These are phyloP conservation scores for Collybiopsis confluens DNA, from an alignment of 768 basidiomycete species.

Conservation along the genomic window DNA sequence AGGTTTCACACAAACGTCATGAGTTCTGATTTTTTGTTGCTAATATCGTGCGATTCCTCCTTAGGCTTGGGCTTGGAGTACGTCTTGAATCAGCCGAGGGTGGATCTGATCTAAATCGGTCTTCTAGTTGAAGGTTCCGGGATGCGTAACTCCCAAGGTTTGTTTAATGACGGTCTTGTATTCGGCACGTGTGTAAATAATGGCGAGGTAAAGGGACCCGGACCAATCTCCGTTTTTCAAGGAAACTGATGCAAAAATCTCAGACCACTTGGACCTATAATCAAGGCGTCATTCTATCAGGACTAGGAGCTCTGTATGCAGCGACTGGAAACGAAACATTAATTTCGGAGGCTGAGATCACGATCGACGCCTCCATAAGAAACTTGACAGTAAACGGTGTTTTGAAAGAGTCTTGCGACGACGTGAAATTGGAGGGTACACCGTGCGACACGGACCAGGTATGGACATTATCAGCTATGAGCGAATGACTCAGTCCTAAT, in stretches of 20 bases:
- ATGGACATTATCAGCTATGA: background rate
- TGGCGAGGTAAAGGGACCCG: constrained; percentile 18
- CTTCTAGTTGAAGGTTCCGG: constrained; percentile 19
- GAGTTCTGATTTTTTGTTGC: background rate
- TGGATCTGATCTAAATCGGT: too few relatives aligned
- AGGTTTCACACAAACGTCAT: constrained; percentile 16
- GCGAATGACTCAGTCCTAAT: background rate
- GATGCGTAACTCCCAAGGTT: constrained; percentile 22
- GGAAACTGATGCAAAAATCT: background rate
- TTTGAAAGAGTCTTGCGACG: constrained; percentile 50
- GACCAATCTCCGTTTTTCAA: too few relatives aligned
- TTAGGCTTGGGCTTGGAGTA: constrained; percentile 32
- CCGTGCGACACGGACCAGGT: constrained; percentile 44
- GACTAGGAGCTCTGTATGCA: constrained; percentile 40
- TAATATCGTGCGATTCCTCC: background rate
- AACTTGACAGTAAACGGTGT: constrained; percentile 35
- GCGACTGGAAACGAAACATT: constrained; percentile 35
- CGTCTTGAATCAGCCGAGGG: constrained; percentile 8
- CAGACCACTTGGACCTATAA: constrained; percentile 61
- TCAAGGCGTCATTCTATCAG: constrained; percentile 55
- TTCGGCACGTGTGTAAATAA: constrained; percentile 17
- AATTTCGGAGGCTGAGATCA: constrained; percentile 45
- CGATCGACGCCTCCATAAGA: constrained; percentile 45
- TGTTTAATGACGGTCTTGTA: constrained; percentile 21
- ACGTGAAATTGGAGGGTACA: constrained; percentile 30